Evolutionary conservation across 257 asterid species (phyloP), one percentile per base, ranked within the genome.

Genomic region (Solanum dulcamara): DNA sequence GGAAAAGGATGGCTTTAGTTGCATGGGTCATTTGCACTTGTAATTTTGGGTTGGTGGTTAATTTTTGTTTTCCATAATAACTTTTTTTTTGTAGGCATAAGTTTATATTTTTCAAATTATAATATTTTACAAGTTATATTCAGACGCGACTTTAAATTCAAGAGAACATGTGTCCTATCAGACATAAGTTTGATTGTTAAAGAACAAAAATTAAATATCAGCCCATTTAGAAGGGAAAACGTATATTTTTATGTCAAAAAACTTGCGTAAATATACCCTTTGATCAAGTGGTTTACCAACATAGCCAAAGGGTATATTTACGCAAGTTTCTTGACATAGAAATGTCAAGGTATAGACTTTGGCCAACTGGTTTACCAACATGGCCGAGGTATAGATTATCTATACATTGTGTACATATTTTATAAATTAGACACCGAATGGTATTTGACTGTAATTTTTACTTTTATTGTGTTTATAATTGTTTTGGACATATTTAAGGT

Each of bases 121-220:
- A 57, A 10, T n/a, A 57, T 26, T 13, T 6, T 2, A 60, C 14
- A 2, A 12, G 18, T 10, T 60, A 57, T 62, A 0, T 24, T 9
- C 1, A 24, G 30, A 4, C 2, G n/a, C 10, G 0, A 5, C 26
- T 57, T n/a, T 7, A n/a, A 11, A 9, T 20, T 22, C 0, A 0
- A 3, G 7, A 8, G n/a, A 22, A 20, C 3, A 1, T 5, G 18
- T 55, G 28, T 0, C 1, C 11, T 12, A 55, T 12, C 3, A 20
- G 0, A 22, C 3, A 55, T 55, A 55, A 20, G 1, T 55, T 55
- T 0, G 7, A 59, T n/a, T n/a, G 32, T 4, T 57, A 57, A n/a
- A n/a, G 12, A 3, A 24, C 1, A 10, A 59, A n/a, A 59, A 24
- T 10, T 24, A 4, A 59, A 10, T 1, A 59, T 4, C 32, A 59